Base-by-base conservation (phyloP, 2,329 filamentous ascomycete species). In the Chaetomiaceae sp. region DNA sequence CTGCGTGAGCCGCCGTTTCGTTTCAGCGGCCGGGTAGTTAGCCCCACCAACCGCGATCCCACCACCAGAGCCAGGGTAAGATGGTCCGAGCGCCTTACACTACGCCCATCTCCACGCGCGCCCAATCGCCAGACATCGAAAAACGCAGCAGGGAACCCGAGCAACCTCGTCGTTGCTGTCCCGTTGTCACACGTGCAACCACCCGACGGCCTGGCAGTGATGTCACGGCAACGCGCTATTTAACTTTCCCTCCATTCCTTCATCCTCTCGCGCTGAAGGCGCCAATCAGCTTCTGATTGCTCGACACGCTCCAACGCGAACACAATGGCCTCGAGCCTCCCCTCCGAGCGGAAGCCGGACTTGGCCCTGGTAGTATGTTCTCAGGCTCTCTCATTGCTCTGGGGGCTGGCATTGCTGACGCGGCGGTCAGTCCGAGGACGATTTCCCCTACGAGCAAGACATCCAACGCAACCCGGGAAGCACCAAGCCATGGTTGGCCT, bases 401-500 rank as follows among this genome's bases (percentile, higher is more conserved):
- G n/a, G 8, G 23, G 21, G 13, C 8, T 37, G 3, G 3, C 18
- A 23, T 44, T 30, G 33, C 64, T 74, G 56, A 67, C 61, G 29
- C 27, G 33, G 16, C 41, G 21, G 23, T 8, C 41, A 67, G 66
- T 62, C 84, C 63, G 88, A 90, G 67, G 90, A 95, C 73, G 94
- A 99, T 73, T 86, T 89, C 51, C 82, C 95, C 56, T 99, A 97
- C 77, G 95, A 99, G 74, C 91, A 96, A 73, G 94, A 99, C 70
- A 84, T 97, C 56, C 76, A 94, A 60, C 88, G 91, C 62, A 89
- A 95, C 65, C 82, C 85, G 8, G 87, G 86, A 64, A 94, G 85
- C 69, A 84, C 92, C 61, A 95, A 92, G 72, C 91, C 94, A 65
- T 99, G 94, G 94, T 80, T 99, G 54, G 85, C 90, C 61, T 99